Evolutionary conservation across 2,329 filamentous ascomycete species (phyloP), one percentile per base, ranked within the genome.

Genomic region (Hawksworthiomyces lignivorus): DNA sequence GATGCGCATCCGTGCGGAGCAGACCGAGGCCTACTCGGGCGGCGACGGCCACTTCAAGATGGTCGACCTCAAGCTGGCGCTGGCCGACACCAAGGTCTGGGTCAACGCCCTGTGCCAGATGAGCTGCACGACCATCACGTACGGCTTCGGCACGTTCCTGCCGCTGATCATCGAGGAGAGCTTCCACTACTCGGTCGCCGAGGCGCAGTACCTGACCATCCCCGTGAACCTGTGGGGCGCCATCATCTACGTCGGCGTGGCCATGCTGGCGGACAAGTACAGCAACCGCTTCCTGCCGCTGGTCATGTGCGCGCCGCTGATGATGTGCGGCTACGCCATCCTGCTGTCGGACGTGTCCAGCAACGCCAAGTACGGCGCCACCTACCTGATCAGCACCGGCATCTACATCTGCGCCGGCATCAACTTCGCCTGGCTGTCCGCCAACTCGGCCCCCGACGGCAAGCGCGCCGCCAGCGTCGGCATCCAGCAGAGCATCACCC

Each of bases 201-300:
- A 67, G 48, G 59, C 61, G 36, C 48, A 57, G 47, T 65, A 64
- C 39, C 53, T 65, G 4, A 60, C 63, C 10, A 63, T 65, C 18
- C 62, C 62, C 1, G 60, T 64, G n/a, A 64, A 64, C 39, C 31
- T 65, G 19, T 64, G 61, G 62, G 63, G 61, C 2, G 58, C 61
- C 1, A 27, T 64, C 9, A 56, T 63, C 12, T 66, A 64, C 41
- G 56, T 55, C 1, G 37, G 62, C 18, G 61, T 61, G 5, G 62
- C 62, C 3, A 51, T 61, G 37, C 48, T 65, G 3, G 61, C 60
- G 1, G 62, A 67, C 40, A 57, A 49, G 28, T 63, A 62, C 38
- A 53, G 55, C 30, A 52, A 52, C 4, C 60, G 62, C 5, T 65
- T 65, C 46, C 45, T 62, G 4, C 59, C 61, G 4, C 48, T 65